Percentiles rank a stretch among this genome's conserved stretches.
Conservation (phyloP, 2,329 filamentous ascomycete species). For the Stagonosporopsis tanaceti region DNA sequence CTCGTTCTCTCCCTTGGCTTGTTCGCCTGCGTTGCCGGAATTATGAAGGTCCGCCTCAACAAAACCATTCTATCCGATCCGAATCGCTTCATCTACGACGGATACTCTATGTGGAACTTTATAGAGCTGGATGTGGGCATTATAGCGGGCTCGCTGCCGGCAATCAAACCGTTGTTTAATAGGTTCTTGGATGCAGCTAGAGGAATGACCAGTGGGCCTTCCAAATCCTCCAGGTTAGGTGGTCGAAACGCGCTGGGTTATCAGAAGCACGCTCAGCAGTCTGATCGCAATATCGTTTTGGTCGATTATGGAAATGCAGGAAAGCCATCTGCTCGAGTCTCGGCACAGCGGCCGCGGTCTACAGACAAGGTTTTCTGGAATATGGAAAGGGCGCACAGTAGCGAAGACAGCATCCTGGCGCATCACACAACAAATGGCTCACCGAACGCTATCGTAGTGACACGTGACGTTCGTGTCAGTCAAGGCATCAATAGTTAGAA, state of each 20-base stretch:
- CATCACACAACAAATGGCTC: not conserved
- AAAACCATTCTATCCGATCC: conserved; percentile 42
- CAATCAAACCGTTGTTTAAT: conserved; percentile 45
- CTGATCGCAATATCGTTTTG: not conserved
- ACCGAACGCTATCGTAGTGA: not conserved
- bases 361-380: not conserved
- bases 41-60: conserved; percentile 52
- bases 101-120: conserved; percentile 56
- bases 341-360: not conserved
- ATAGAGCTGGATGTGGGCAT: conserved; percentile 56
- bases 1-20: conserved; percentile 49
- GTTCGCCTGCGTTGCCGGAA: conserved; percentile 53
- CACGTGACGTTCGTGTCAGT: not conserved
- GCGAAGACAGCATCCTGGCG: conserved; percentile 4
- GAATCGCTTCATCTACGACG: conserved; percentile 49
- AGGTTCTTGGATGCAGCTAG: conserved; percentile 36
- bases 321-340: not conserved
- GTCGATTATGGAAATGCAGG: not conserved
- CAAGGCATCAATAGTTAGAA: not conserved
- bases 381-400: not conserved
- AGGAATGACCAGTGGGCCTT: not conserved
- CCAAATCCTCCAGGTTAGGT: not conserved
- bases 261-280: not conserved
- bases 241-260: not conserved
- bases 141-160: conserved; percentile 52